Percentiles rank a stretch among this genome's conserved stretches.
Evolutionary conservation across 352 stramenopile species (phyloP).

Genomic region (Phytophthora brassicae): DNA sequence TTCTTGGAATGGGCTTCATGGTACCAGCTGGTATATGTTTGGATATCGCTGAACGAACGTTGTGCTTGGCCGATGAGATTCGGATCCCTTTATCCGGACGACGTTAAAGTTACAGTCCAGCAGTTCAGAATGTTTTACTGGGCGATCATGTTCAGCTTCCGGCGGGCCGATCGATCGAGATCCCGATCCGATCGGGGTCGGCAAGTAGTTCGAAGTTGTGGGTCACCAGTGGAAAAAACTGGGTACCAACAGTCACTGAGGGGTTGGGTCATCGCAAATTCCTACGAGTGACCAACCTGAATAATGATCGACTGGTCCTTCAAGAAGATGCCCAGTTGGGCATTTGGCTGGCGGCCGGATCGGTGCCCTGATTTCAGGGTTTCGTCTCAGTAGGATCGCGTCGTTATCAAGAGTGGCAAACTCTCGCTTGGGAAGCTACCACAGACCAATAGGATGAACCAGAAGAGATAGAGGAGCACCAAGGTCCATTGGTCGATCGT

Average conservation of each 20-base stretch:
- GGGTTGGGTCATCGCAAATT: background rate
- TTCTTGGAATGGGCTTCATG: too few species aligned
- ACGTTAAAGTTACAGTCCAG: too few species aligned
- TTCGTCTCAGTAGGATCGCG: conserved; percentile 8
- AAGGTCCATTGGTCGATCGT: background rate
- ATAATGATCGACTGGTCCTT: background rate
- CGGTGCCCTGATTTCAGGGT: background rate
- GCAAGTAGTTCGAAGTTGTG: too few species aligned
- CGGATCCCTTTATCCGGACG: too few species aligned
- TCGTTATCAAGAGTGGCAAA: conserved; percentile 19
- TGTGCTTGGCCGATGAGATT: too few species aligned
- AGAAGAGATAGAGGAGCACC: too few species aligned
- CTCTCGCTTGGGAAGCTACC: conserved; percentile 4
- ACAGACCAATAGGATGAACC: background rate
- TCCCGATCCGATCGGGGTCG: too few species aligned
- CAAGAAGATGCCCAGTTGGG: background rate
- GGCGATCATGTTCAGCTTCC: too few species aligned
- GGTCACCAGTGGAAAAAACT: conserved; percentile 1
- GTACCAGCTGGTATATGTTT: too few species aligned
- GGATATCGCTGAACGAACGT: too few species aligned
- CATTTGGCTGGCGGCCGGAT: conserved; percentile 6
- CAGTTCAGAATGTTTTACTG: too few species aligned
- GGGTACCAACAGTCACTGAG: background rate
- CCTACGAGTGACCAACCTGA: conserved; percentile 12
- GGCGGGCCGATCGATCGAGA: too few species aligned